phyloP scores from a whole-genome alignment of 2,329 filamentous ascomycete species.

The Chaetomiaceae sp. region DNA sequence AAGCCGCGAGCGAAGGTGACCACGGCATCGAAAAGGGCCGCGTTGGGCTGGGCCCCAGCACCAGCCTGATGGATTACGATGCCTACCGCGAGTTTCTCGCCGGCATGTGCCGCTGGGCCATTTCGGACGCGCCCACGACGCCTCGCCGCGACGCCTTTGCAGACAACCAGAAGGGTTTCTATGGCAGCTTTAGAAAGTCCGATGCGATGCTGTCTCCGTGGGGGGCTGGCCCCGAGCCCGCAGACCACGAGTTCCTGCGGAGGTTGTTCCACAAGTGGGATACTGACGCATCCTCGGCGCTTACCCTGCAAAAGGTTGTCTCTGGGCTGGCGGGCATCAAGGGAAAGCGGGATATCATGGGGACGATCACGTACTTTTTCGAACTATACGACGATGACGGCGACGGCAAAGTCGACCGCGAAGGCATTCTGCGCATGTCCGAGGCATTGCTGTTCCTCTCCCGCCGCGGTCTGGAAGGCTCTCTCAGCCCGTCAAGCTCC shows the following conservation, averaged over 20 bases:
- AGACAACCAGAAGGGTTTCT: slow-evolving; percentile 53
- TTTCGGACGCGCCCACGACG: slow-evolving; percentile 73
- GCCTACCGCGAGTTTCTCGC: slow-evolving; percentile 93
- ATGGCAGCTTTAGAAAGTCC: slow-evolving; percentile 50
- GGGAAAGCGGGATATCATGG: slow-evolving; percentile 93
- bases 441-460: slow-evolving; percentile 92
- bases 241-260: slow-evolving; percentile 91
- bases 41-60: slow-evolving; percentile 82
- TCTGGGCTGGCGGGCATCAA: slow-evolving; percentile 87
- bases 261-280: slow-evolving; percentile 89
- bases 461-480: slow-evolving; percentile 75
- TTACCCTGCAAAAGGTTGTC: slow-evolving; percentile 89
- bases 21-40: slow-evolving; percentile 72
- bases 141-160: slow-evolving; percentile 44
- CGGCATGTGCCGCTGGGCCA: slow-evolving; percentile 85
- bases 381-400: slow-evolving; percentile 92
- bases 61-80: slow-evolving; percentile 94
- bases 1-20: slow-evolving; percentile 35
- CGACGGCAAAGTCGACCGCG: slow-evolving; percentile 87
- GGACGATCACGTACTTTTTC: slow-evolving; percentile 95
- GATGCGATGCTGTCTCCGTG: slow-evolving; percentile 46
- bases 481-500: slow-evolving; percentile 61
- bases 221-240: slow-evolving; percentile 60
- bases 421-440: slow-evolving; percentile 91
- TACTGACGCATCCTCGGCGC: slow-evolving; percentile 64